Percentiles rank a stretch among this genome's conserved stretches.
phyloP scores from a whole-genome alignment of 2,329 filamentous ascomycete genomes.

The Penicillium polonicum region DNA sequence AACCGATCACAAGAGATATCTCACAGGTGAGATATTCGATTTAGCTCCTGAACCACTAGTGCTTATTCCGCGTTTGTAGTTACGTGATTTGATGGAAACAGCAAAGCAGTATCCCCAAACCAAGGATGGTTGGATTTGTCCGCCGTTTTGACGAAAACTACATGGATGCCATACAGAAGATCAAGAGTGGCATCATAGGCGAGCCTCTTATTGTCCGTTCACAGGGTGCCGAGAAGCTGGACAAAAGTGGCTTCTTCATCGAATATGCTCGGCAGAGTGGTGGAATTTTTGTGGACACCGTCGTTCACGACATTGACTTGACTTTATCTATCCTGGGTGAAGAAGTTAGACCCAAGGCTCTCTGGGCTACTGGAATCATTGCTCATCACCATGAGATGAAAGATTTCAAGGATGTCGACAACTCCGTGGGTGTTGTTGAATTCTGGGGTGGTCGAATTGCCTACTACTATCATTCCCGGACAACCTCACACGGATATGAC shows the following conservation, averaged over 20 bases:
- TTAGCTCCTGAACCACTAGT: no score
- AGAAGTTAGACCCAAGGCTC: conserved; percentile 52
- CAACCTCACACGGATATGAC: conserved; percentile 65
- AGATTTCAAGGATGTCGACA: conserved; percentile 58
- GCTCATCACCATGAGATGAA: conserved; percentile 56
- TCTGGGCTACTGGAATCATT: conserved; percentile 54
- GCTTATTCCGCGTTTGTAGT: background rate
- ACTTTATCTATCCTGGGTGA: conserved; percentile 60
- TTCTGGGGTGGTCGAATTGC: conserved; percentile 61
- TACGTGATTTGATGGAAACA: background rate
- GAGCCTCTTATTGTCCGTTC: conserved; percentile 58
- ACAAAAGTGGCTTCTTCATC: conserved; percentile 64
- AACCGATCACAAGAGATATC: conserved; percentile 22
- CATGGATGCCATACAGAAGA: conserved; percentile 55
- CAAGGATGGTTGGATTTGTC: conserved; percentile 64
- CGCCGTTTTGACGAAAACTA: conserved; percentile 65
- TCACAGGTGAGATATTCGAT: background rate
- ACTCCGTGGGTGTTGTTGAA: conserved; percentile 61
- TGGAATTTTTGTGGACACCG: conserved; percentile 67
- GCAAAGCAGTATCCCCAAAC: conserved; percentile 36
- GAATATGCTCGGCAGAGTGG: conserved; percentile 62
- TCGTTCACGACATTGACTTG: conserved; percentile 66
- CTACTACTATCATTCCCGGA: conserved; percentile 61
- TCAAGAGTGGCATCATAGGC: conserved; percentile 55
- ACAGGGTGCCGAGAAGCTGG: conserved; percentile 64